A percentile compares a stretch with the other conserved stretches of the same genome.
Conservation (phyloP, 805 yeast genomes). For the Candida easanensis region DNA sequence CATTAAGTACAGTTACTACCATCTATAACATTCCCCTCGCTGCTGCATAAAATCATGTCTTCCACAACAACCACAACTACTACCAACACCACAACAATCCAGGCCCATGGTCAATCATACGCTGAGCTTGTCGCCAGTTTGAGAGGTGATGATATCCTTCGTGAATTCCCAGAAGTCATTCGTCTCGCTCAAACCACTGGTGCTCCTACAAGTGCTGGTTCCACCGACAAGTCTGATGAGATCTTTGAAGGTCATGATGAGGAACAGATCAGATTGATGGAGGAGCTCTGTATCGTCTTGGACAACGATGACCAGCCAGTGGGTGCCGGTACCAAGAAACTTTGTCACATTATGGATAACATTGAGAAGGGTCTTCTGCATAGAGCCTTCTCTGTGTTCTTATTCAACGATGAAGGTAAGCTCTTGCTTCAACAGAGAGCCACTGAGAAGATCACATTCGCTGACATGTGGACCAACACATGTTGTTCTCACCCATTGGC, state of each 20-base stretch:
- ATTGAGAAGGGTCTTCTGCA: constrained; percentile 85
- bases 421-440: constrained; percentile 94
- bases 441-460: constrained; percentile 93
- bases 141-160: constrained; percentile 46
- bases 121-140: constrained; percentile 54
- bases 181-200: constrained; percentile 63
- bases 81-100: constrained; percentile 7
- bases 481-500: constrained; percentile 98
- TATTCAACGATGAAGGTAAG: constrained; percentile 74
- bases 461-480: constrained; percentile 97
- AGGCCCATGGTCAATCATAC: constrained; percentile 31
- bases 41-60: neutral
- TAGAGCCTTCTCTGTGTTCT: constrained; percentile 94
- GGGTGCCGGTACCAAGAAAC: constrained; percentile 92
- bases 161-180: constrained; percentile 62
- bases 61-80: constrained; percentile 7
- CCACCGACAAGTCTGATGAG: constrained; percentile 32
- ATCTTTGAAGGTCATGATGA: constrained; percentile 86
- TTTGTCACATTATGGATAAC: constrained; percentile 84
- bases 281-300: constrained; percentile 90
- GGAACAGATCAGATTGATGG: constrained; percentile 94
- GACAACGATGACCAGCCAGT: constrained; percentile 84
- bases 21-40: neutral
- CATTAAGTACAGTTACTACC: too few relatives aligned
- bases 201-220: constrained; percentile 38